A percentile compares a stretch with the other conserved stretches of the same genome.
Evolutionary conservation across 352 stramenopile genomes (phyloP).

Genomic region (Globisporangium emineosum): DNA sequence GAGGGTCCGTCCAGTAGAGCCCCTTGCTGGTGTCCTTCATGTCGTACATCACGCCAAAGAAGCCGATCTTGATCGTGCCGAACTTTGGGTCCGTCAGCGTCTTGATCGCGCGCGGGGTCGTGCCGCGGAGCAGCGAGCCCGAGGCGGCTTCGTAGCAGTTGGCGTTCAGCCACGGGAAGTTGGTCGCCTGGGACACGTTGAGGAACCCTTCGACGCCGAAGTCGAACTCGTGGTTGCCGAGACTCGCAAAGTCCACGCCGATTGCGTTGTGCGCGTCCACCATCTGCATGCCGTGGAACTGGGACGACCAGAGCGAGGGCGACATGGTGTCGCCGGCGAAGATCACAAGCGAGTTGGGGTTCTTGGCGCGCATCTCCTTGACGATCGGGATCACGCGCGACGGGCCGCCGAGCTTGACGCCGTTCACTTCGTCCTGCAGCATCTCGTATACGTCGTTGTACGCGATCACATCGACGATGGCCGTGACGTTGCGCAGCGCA

Average conservation of each 20-base stretch:
- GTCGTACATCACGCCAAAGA: too few relatives aligned
- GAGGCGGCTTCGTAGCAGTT: slow-evolving; percentile 73
- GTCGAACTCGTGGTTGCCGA: slow-evolving; percentile 83
- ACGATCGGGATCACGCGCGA: slow-evolving; percentile 60
- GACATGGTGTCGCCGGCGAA: too few relatives aligned
- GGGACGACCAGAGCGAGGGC: too few relatives aligned
- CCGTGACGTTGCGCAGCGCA: slow-evolving; percentile 31
- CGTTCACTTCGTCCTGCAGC: slow-evolving; percentile 51
- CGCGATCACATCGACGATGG: slow-evolving; percentile 60
- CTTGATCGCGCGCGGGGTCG: too few relatives aligned
- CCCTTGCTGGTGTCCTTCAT: too few relatives aligned
- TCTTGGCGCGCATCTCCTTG: slow-evolving; percentile 44
- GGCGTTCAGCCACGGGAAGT: slow-evolving; percentile 73
- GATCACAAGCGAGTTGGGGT: too few relatives aligned
- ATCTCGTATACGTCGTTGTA: slow-evolving; percentile 86
- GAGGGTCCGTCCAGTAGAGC: too few relatives aligned
- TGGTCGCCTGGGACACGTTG: slow-evolving; percentile 54
- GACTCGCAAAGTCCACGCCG: slow-evolving; percentile 61
- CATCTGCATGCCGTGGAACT: slow-evolving; percentile 79
- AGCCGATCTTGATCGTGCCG: too few relatives aligned
- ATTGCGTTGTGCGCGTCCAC: slow-evolving; percentile 70
- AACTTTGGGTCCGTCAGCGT: too few relatives aligned
- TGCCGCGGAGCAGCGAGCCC: too few relatives aligned
- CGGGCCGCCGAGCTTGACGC: slow-evolving; percentile 57
- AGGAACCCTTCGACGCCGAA: slow-evolving; percentile 72